Evolutionary conservation across 2,329 filamentous ascomycete species (phyloP), one percentile per base, ranked within the genome.

Genomic region (Alternaria dauci): DNA sequence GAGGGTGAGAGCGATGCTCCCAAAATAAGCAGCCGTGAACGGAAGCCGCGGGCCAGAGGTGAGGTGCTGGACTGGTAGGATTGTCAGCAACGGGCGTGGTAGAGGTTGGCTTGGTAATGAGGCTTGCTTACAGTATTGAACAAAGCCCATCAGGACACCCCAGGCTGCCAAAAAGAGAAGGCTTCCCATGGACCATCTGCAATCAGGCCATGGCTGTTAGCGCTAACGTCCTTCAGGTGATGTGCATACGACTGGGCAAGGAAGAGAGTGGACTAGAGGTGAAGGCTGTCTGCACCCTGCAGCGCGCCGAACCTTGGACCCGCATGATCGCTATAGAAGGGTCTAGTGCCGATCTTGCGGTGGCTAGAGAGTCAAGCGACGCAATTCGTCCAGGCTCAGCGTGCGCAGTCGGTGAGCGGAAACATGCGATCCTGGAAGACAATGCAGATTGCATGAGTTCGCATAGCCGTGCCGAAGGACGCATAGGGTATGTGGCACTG

Each of bases 11-110:
- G 84, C 87, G 74, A 98, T 97, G 64, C 93, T 95, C 52, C 94
- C 93, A 82, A 98, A 97, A 83, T 98, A 98, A 62, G 93, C 91
- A 44, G 90, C 91, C 30, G 94, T 97, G 77, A 98, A 98, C 4
- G 95, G 95, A 63, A 98, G 83, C 71, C 95, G 88, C 71, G 93
- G 86, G 55, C 90, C 88, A 58, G 94, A 98, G 58, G 93, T 82
- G 66, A 98, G 86, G 81, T 99, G 95, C 72, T 89, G 89, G 62
- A 89, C 82, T 64, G 7, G 36, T 55, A 54, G n/a, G 51, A 58
- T 54, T 55, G 59, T 70, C 51, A 76, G 70, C 65, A 59, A 54
- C 16, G 52, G 41, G 30, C 50, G 53, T 50, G 60, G 60, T 56
- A 54, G 59, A 52, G 48, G 55, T 55, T 48, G 63, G 46, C 46